Percentiles rank a stretch among this genome's conserved stretches.
phyloP scores from a whole-genome alignment of 2,329 filamentous ascomycete species.

The Arthrobotrys megalospora region DNA sequence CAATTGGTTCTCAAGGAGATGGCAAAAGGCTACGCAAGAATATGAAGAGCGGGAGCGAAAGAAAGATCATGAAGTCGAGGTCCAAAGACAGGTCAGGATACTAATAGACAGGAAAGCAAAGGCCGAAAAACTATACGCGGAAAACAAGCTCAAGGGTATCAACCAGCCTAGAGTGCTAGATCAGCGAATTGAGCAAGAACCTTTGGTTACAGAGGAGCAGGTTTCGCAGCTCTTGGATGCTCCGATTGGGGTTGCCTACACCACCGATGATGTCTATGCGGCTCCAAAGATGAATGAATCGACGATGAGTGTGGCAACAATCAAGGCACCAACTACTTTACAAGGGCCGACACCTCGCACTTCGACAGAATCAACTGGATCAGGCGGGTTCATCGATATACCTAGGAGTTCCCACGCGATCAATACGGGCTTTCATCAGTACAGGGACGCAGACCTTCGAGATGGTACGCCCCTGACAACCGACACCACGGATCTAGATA shows the following conservation, averaged over 20 bases:
- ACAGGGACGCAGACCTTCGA: constrained; percentile 29
- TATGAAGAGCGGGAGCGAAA: constrained; percentile 54
- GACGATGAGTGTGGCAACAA: constrained; percentile 46
- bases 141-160: constrained; percentile 58
- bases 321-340: constrained; percentile 17
- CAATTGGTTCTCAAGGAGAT: constrained; percentile 58
- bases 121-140: constrained; percentile 51
- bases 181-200: constrained; percentile 40
- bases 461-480: constrained; percentile 53
- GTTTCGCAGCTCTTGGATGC: constrained; percentile 24
- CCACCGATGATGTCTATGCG: constrained; percentile 51
- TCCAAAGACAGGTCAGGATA: constrained; percentile 41
- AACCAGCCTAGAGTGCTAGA: constrained; percentile 44
- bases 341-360: constrained; percentile 41
- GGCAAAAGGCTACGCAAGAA: constrained; percentile 56
- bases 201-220: constrained; percentile 45
- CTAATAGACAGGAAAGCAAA: constrained; percentile 50
- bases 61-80: constrained; percentile 49
- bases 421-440: constrained; percentile 15
- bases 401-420: constrained; percentile 14
- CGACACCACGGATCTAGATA: constrained; percentile 46
- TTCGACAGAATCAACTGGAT: constrained; percentile 42
- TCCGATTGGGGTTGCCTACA: constrained; percentile 47
- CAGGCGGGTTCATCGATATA: background rate
- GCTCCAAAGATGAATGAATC: constrained; percentile 47